Evolutionary conservation across 345 rosid genomes (phyloP).

Genomic region (Eucalyptus marginata): DNA sequence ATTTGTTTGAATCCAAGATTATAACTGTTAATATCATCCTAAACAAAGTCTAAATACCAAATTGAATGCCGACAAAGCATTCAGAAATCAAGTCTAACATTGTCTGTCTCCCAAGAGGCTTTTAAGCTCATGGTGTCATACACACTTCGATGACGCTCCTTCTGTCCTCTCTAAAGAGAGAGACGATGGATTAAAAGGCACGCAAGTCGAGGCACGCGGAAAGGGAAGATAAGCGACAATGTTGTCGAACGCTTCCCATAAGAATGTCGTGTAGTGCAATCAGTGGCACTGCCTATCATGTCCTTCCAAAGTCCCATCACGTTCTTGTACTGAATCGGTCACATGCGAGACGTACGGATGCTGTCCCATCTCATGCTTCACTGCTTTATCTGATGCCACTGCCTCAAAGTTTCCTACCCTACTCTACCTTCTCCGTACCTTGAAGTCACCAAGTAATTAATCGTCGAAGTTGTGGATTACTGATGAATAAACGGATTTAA

Average conservation of each 20-base stretch:
- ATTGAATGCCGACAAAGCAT: neutral
- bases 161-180: neutral
- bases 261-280: neutral
- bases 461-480: neutral
- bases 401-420: neutral
- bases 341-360: neutral
- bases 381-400: neutral
- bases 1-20: neutral
- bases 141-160: neutral
- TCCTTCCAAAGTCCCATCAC: neutral
- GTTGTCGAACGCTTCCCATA: neutral
- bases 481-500: neutral
- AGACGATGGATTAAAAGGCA: neutral
- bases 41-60: neutral
- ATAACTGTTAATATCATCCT: neutral
- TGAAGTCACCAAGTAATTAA: neutral
- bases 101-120: neutral
- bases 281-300: neutral
- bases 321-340: neutral
- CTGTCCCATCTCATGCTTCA: neutral
- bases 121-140: neutral
- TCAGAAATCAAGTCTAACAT: neutral
- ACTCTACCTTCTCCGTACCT: neutral
- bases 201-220: neutral
- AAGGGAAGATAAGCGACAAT: neutral